phyloP scores from a whole-genome alignment of 1,284 basidiomycete species.

The Ganoderma lucidum region DNA sequence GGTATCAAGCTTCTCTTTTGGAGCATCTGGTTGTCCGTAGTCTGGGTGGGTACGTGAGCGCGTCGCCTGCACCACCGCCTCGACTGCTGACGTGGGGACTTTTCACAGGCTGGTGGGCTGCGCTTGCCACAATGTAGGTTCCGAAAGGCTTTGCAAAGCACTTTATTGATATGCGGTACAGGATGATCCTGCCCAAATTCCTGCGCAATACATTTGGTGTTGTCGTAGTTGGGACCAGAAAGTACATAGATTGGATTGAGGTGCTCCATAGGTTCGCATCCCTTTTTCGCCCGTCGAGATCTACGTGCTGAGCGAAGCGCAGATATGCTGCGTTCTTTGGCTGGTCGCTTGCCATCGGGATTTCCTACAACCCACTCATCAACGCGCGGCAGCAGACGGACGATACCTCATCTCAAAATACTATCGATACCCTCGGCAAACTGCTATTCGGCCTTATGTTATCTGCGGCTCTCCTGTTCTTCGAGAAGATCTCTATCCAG shows the following conservation, averaged over 20 bases:
- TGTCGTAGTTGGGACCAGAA: conserved; percentile 71
- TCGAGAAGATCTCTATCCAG: conserved; percentile 90
- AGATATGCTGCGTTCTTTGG: conserved; percentile 78
- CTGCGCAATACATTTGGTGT: conserved; percentile 74
- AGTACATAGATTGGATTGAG: conserved; percentile 81
- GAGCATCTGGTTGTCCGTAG: conserved; percentile 86
- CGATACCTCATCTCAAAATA: conserved; percentile 31
- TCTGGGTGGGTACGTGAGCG: conserved; percentile 68
- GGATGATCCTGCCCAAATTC: conserved; percentile 62
- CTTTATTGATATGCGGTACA: conserved; percentile 34
- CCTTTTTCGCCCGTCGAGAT: not conserved
- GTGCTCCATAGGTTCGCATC: conserved; percentile 64
- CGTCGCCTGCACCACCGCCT: not conserved
- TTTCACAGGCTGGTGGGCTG: conserved; percentile 80
- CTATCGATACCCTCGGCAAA: conserved; percentile 62
- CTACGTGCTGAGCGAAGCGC: conserved; percentile 16
- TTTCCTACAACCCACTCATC: conserved; percentile 76
- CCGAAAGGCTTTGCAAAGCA: not conserved
- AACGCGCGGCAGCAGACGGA: conserved; percentile 48
- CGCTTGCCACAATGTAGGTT: conserved; percentile 69
- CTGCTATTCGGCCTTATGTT: conserved; percentile 82
- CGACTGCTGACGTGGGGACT: conserved; percentile 11
- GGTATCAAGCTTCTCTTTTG: conserved; percentile 78
- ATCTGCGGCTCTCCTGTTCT: conserved; percentile 76
- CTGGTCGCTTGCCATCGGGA: conserved; percentile 76